A percentile compares a stretch with the other conserved stretches of the same genome.
Evolutionary conservation across 2,329 filamentous ascomycete species (phyloP).

Genomic region (Fusarium verrucosum): DNA sequence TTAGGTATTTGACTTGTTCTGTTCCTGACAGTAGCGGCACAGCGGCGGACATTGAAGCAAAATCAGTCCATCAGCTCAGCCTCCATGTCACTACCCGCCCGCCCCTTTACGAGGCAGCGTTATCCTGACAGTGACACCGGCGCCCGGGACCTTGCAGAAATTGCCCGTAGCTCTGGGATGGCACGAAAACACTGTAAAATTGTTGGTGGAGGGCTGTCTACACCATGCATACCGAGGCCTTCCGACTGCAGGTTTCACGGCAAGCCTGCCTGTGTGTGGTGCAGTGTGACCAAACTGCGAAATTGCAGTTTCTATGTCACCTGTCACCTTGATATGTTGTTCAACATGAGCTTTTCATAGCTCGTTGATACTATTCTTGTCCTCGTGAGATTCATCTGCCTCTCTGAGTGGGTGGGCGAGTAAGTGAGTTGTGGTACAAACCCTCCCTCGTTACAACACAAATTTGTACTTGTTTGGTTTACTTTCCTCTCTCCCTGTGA

Average conservation of each 20-base stretch:
- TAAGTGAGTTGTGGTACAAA: slow-evolving; percentile 3
- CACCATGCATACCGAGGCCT: background rate
- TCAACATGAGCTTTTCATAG: slow-evolving; percentile 10
- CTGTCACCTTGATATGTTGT: slow-evolving; percentile 7
- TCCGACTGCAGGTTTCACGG: slow-evolving; percentile 16
- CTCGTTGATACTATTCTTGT: slow-evolving; percentile 27
- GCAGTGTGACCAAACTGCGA: slow-evolving; percentile 16
- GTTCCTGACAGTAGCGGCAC: slow-evolving; percentile 6
- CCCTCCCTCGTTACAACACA: background rate
- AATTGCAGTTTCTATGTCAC: slow-evolving; percentile 10
- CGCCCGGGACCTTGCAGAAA: slow-evolving; percentile 34
- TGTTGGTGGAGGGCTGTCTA: background rate
- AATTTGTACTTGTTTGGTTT: background rate
- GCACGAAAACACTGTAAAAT: slow-evolving; percentile 15
- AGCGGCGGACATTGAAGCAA: background rate
- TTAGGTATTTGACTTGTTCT: background rate
- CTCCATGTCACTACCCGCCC: slow-evolving; percentile 32
- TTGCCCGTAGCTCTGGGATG: slow-evolving; percentile 10
- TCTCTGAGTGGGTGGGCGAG: background rate
- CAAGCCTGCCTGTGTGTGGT: background rate
- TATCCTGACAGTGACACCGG: slow-evolving; percentile 18
- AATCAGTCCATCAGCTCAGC: slow-evolving; percentile 25
- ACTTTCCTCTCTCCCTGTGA: background rate
- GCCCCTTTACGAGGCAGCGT: slow-evolving; percentile 18
- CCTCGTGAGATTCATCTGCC: background rate